Percentiles rank a stretch among this genome's conserved stretches.
phyloP scores from a whole-genome alignment of 108 stramenopile species.

The Cyclotella kingstonii region DNA sequence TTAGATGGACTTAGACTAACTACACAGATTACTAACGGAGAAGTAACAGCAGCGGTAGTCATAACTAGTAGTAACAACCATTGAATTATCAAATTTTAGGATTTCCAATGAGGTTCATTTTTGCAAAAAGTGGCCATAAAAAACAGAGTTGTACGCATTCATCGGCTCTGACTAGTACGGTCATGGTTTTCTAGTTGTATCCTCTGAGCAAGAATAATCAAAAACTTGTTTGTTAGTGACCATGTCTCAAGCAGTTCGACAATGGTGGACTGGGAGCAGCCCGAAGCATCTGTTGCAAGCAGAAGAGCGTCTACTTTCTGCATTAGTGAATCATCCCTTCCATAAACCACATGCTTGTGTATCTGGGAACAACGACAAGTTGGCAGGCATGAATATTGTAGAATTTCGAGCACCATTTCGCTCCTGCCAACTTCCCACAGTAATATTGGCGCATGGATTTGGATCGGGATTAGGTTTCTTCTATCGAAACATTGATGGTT shows the following conservation, averaged over 20 bases:
- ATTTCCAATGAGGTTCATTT: no score
- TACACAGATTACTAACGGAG: no score
- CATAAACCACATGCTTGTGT: conserved; percentile 9
- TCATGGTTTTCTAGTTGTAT: no score
- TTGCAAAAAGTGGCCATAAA: no score
- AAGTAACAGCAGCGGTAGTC: no score
- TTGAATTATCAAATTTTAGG: no score
- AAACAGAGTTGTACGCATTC: no score
- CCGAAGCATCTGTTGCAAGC: conserved; percentile 24
- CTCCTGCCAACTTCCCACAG: conserved; percentile 12
- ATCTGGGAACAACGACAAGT: neutral
- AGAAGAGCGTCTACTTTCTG: conserved; percentile 31
- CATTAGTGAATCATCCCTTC: conserved; percentile 29
- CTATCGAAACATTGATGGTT: conserved; percentile 42
- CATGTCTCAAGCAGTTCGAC: conserved; percentile 13
- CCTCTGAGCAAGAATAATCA: neutral
- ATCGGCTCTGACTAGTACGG: no score
- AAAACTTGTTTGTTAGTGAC: neutral
- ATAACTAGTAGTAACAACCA: no score
- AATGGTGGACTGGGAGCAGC: conserved; percentile 51
- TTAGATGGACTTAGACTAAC: no score
- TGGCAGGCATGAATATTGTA: conserved; percentile 31
- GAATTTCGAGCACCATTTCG: neutral
- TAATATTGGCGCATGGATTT: conserved; percentile 45
- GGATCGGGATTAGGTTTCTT: conserved; percentile 51